phyloP scores from a whole-genome alignment of 257 asterid genomes.

The Scutellaria baicalensis region DNA sequence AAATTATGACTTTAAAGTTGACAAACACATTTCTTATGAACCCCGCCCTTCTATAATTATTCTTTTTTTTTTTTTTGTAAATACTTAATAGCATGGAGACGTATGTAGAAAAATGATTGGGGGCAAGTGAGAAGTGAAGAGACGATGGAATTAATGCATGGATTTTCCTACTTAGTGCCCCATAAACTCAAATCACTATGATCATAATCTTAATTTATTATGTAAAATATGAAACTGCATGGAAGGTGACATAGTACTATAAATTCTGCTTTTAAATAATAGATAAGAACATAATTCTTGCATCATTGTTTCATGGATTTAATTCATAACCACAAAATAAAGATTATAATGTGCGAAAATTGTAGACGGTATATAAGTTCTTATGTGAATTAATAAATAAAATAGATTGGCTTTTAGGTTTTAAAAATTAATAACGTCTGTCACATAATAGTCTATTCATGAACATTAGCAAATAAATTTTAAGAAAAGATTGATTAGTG shows the following conservation, averaged over 20 bases:
- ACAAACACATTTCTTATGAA: background rate
- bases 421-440: too few species aligned
- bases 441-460: too few species aligned
- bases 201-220: slow-evolving; percentile 8
- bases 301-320: background rate
- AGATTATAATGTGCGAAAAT: too few species aligned
- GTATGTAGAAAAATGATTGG: slow-evolving; percentile 6
- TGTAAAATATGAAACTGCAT: slow-evolving; percentile 17
- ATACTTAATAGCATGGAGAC: background rate
- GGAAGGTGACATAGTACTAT: slow-evolving; percentile 6
- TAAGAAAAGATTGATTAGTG: too few species aligned
- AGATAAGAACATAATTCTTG: background rate
- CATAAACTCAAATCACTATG: slow-evolving; percentile 5
- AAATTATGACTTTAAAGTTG: slow-evolving; percentile 9
- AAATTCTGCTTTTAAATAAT: background rate
- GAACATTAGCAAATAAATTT: too few species aligned
- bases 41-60: background rate
- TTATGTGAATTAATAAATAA: too few species aligned
- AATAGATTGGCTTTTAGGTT: too few species aligned
- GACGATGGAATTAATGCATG: background rate
- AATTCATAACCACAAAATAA: too few species aligned
- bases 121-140: background rate
- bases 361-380: too few species aligned
- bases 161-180: slow-evolving; percentile 16
- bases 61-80: background rate